Base-by-base conservation (phyloP, 176 grass and related monocot species). In the Bromus sterilis region DNA sequence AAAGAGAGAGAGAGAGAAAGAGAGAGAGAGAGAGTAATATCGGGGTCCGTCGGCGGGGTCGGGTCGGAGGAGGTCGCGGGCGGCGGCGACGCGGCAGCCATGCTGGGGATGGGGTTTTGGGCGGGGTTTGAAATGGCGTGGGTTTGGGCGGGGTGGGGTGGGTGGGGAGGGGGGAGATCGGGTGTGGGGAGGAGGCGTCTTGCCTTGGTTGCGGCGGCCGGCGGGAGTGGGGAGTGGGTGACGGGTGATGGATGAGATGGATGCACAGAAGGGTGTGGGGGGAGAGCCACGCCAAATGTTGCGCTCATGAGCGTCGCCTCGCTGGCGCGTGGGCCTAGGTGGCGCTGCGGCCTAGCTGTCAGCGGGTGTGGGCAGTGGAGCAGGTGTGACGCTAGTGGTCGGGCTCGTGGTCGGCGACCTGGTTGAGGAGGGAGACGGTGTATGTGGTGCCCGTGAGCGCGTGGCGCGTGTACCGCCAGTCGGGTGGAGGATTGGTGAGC, bases 121-220 rank as follows among this genome's bases (percentile, higher is more conserved):
- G 16, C 53, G 59, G 29, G 76, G 57, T 84, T 84, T 84, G 76
- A 89, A 89, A 89, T 80, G 81, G 81, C 36, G 29, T 60, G 48
- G 32, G 62, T 82, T 87, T 68, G 63, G 25, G 82, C 82, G 77
- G 7, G 79, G 75, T 11, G 37, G 12, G 28, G 2, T 6, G 34
- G 34, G 53, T 2, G 16, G 36, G n/a, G 80, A 69, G 24, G 63
- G 61, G 37, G 71, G 70, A 89, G 87, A 89, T 89, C 82, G 71
- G 82, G 78, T 89, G 82, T 85, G 87, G 82, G 77, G 82, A 81
- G 71, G 87, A 53, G 82, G 53, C 69, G 51, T 81, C 87, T 89
- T 89, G 87, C 87, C 87, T 71, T 89, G 61, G 71, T 71, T 89
- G 87, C 82, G 87, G 87, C 82, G 41, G 87, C 87, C 87, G 87